Conservation (phyloP, 1,284 basidiomycete species). For the Salmacisia buchloeana region DNA sequence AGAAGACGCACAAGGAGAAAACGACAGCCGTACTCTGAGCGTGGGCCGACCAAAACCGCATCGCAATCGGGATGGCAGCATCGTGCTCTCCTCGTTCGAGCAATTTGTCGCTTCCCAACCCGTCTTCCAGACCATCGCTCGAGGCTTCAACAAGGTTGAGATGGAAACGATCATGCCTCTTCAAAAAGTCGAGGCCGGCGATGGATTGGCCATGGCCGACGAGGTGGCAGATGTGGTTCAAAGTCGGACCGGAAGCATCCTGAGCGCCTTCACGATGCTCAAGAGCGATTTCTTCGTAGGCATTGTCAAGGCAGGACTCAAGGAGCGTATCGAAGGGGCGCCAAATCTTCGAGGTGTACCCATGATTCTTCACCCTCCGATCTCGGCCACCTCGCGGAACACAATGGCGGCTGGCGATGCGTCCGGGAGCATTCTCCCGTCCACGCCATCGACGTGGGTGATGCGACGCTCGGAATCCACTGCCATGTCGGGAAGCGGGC, state of each 20-base stretch:
- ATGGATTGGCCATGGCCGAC: constrained; percentile 65
- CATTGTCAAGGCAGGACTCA: constrained; percentile 22
- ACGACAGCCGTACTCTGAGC: no score
- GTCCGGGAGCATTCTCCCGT: constrained; percentile 10
- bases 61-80: neutral
- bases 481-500: neutral
- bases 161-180: constrained; percentile 77
- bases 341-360: constrained; percentile 45
- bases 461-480: neutral
- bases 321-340: constrained; percentile 40
- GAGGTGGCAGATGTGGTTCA: constrained; percentile 59
- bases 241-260: constrained; percentile 75
- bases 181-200: constrained; percentile 57
- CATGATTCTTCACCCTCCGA: constrained; percentile 26
- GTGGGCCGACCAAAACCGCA: no score
- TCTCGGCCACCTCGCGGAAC: neutral
- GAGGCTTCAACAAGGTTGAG: constrained; percentile 76
- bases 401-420: neutral
- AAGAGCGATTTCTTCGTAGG: constrained; percentile 88
- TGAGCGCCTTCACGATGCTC: constrained; percentile 87
- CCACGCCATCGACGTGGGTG: constrained; percentile 15
- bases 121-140: constrained; percentile 94
- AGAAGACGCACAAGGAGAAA: neutral
- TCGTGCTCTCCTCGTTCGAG: constrained; percentile 26
- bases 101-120: constrained; percentile 40